phyloP scores from a whole-genome alignment of 371 early-diverging fungal genomes.

The Mortierella sp. region DNA sequence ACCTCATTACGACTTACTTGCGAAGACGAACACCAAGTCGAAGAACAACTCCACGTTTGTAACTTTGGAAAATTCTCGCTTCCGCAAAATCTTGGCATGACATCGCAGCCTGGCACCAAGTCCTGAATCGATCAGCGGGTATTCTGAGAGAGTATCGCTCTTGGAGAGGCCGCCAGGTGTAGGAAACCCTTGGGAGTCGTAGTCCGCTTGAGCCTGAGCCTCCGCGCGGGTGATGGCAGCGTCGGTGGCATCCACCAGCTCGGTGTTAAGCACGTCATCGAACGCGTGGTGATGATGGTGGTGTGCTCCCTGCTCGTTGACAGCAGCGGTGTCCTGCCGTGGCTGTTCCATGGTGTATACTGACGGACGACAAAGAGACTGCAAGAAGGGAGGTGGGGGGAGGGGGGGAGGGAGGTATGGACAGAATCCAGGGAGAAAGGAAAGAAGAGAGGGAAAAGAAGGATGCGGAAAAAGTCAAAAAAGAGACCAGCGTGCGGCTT shows the following conservation, averaged over 20 bases:
- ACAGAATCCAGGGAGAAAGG: too few species aligned
- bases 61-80: constrained; percentile 23
- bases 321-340: too few species aligned
- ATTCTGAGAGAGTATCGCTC: constrained; percentile 11
- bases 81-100: constrained; percentile 37
- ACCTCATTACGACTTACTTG: constrained; percentile 44
- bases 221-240: constrained; percentile 13
- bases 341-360: too few species aligned
- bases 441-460: too few species aligned
- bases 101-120: constrained; percentile 15
- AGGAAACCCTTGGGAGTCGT: not conserved
- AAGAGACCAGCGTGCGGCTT: too few species aligned
- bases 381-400: too few species aligned
- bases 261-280: constrained; percentile 19
- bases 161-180: not conserved
- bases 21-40: constrained; percentile 48
- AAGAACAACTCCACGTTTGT: constrained; percentile 45
- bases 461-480: too few species aligned
- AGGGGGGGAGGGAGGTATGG: too few species aligned
- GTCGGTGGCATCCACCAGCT: constrained; percentile 14
- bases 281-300: not conserved
- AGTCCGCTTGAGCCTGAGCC: not conserved
- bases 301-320: too few species aligned
- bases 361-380: too few species aligned
- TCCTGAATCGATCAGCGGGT: constrained; percentile 10